Evolutionary conservation across 2,329 filamentous ascomycete species (phyloP).

Genomic region (Colletotrichum sp.): DNA sequence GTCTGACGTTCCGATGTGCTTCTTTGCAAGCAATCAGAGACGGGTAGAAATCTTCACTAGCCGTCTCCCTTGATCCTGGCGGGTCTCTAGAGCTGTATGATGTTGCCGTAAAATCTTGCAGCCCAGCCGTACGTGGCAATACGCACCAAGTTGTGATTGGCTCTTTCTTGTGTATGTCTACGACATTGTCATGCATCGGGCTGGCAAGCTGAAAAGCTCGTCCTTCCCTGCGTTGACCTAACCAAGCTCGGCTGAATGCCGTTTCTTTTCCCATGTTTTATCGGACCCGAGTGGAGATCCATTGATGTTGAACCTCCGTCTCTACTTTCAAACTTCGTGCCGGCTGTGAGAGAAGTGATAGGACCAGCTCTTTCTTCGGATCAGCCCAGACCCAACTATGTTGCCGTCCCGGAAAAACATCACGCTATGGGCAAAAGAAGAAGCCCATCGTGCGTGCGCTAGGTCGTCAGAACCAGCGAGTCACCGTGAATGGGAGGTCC

Average conservation of each 20-base stretch:
- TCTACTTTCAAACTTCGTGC: not conserved
- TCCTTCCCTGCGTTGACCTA: not conserved
- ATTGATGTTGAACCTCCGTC: not conserved
- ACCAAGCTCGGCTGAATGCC: not conserved
- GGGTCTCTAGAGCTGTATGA: slow-evolving; percentile 1
- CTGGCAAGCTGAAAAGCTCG: not conserved
- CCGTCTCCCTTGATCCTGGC: not conserved
- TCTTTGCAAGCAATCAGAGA: not conserved
- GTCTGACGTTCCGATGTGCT: not conserved
- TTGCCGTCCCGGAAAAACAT: not conserved
- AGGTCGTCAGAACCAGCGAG: not conserved
- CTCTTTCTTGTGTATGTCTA: slow-evolving; percentile 8
- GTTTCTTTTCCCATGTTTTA: slow-evolving; percentile 13
- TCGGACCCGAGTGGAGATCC: not conserved
- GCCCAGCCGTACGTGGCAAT: not conserved
- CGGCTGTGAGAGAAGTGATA: not conserved
- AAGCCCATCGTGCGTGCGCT: not conserved
- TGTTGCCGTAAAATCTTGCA: not conserved
- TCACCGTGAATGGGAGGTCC: not conserved
- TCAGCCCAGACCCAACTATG: not conserved
- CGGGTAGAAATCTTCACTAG: not conserved
- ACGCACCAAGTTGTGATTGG: not conserved
- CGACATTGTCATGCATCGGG: slow-evolving; percentile 1
- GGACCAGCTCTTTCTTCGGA: not conserved
- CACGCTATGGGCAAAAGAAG: not conserved